Evolutionary conservation across 148 eudicot species (phyloP).

Genomic region (Polygonum maritimum): DNA sequence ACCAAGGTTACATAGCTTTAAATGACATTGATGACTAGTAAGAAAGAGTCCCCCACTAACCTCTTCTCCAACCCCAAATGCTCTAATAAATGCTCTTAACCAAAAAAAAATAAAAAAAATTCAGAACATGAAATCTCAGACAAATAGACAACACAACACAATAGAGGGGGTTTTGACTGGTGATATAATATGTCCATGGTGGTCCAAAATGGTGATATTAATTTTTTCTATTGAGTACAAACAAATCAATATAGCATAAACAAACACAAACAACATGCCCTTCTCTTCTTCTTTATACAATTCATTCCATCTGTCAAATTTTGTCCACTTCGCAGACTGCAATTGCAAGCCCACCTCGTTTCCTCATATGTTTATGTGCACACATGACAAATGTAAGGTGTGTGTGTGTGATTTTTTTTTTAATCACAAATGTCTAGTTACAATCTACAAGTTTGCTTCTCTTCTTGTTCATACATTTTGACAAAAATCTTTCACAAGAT

Average conservation of each 20-base stretch:
- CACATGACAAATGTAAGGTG: slow-evolving; percentile 6
- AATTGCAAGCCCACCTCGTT: not conserved
- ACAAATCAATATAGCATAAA: slow-evolving; percentile 2
- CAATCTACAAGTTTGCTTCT: not conserved
- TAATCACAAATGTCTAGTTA: not conserved
- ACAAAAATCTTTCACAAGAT: not conserved
- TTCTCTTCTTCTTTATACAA: not conserved
- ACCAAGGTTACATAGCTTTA: not conserved
- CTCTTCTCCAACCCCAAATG: slow-evolving; percentile 4
- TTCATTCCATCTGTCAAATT: slow-evolving; percentile 10
- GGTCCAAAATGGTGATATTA: slow-evolving; percentile 5
- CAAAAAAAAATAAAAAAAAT: not conserved
- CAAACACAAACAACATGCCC: not conserved
- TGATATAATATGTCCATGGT: slow-evolving; percentile 1
- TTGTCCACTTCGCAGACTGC: slow-evolving; percentile 8
- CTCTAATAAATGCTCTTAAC: slow-evolving; percentile 2
- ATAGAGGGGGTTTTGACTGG: slow-evolving; percentile 1
- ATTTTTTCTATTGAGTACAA: not conserved
- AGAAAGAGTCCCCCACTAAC: slow-evolving; percentile 5
- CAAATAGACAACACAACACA: not conserved
- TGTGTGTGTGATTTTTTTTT: not conserved
- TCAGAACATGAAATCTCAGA: not conserved
- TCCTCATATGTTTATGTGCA: not conserved
- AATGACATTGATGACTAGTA: not conserved
- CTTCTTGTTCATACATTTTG: not conserved